These are phyloP conservation scores for Potentilla sterilis DNA, from an alignment of 306 rosid species.

Conservation along the genomic window DNA sequence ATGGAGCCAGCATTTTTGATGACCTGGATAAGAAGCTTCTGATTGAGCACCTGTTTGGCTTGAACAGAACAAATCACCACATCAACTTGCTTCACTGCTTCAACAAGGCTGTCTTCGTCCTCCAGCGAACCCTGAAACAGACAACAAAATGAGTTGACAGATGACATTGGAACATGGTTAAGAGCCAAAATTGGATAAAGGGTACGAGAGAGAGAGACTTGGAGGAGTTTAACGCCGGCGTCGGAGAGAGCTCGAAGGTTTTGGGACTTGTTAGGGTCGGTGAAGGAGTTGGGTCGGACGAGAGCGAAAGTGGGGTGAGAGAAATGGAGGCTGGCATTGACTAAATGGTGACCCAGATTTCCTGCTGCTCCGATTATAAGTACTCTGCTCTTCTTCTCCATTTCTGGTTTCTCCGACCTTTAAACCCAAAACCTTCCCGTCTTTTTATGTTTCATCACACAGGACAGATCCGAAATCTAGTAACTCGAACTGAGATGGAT, in stretches of 20 bases:
- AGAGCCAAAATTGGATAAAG: not conserved
- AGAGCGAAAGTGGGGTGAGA: constrained; percentile 78
- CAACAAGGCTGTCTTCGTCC: constrained; percentile 61
- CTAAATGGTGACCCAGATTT: constrained; percentile 52
- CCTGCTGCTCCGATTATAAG: constrained; percentile 72
- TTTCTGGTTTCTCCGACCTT: not conserved
- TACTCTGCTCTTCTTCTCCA: constrained; percentile 45
- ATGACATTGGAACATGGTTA: not conserved
- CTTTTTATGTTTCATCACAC: too few relatives aligned
- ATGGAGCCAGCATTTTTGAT: constrained; percentile 57
- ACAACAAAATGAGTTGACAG: not conserved
- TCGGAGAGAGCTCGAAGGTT: constrained; percentile 53
- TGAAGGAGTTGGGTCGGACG: constrained; percentile 54
- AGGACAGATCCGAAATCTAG: not conserved
- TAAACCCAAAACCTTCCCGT: not conserved
- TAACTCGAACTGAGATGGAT: too few relatives aligned
- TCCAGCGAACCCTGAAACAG: constrained; percentile 57
- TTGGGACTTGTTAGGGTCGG: constrained; percentile 45
- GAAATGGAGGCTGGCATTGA: constrained; percentile 49
- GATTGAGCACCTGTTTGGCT: constrained; percentile 40
- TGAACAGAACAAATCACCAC: constrained; percentile 77
- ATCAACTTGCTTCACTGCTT: constrained; percentile 70
- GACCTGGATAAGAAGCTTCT: constrained; percentile 60
- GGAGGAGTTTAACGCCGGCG: constrained; percentile 60
- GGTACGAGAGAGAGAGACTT: constrained; percentile 24